Conservation (phyloP, 202 grass and related monocot species). For the Musa balbisiana region DNA sequence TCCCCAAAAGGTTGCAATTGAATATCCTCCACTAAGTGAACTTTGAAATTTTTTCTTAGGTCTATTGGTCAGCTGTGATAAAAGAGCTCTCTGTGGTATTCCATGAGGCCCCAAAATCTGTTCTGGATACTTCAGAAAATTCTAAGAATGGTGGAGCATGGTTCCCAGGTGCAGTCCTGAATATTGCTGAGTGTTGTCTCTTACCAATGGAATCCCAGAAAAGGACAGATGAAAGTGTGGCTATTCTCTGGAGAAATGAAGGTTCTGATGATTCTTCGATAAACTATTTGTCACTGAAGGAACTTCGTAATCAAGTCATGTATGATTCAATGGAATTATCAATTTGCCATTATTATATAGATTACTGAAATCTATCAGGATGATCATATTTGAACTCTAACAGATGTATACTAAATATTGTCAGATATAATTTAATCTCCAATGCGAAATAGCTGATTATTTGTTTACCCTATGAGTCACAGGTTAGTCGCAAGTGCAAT, state of each 20-base stretch:
- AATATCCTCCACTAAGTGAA: too few relatives aligned
- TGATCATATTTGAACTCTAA: not conserved
- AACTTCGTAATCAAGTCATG: conserved; percentile 68
- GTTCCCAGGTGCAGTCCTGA: conserved; percentile 62
- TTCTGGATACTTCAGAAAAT: conserved; percentile 51
- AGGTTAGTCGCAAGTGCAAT: conserved; percentile 71
- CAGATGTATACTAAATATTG: not conserved
- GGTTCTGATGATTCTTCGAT: conserved; percentile 60
- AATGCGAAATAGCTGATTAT: not conserved
- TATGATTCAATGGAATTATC: conserved; percentile 24
- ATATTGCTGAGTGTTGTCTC: conserved; percentile 90
- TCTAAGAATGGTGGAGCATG: conserved; percentile 63
- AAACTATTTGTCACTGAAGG: conserved; percentile 71
- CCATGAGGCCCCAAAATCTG: conserved; percentile 42
- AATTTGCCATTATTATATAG: not conserved
- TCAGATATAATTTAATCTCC: not conserved
- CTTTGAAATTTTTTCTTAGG: conserved; percentile 28
- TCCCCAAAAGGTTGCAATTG: too few relatives aligned
- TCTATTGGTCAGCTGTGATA: conserved; percentile 61
- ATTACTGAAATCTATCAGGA: not conserved
- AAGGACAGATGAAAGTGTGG: conserved; percentile 64
- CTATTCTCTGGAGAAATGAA: conserved; percentile 88
- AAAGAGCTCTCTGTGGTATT: conserved; percentile 65
- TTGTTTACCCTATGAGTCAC: conserved; percentile 26
- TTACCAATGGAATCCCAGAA: conserved; percentile 50